Percentiles rank a stretch among this genome's conserved stretches.
phyloP scores from a whole-genome alignment of 164 flowering plant genomes.

The Tinospora cordifolia region DNA sequence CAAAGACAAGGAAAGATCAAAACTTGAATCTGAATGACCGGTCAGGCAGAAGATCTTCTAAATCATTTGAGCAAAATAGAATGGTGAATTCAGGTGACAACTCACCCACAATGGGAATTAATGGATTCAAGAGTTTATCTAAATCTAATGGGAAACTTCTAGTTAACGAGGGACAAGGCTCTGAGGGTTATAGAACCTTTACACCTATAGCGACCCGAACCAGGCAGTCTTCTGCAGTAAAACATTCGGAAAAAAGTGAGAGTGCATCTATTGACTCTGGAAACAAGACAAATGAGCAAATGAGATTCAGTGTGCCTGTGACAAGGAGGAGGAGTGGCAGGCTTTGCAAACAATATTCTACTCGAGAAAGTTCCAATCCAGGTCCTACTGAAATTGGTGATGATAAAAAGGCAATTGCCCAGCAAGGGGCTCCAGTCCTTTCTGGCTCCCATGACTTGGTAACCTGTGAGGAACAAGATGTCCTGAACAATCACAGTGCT shows the following conservation, averaged over 20 bases:
- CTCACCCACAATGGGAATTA: conserved; percentile 10
- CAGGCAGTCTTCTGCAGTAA: conserved; percentile 27
- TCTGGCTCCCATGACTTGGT: conserved; percentile 5
- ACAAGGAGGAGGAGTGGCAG: conserved; percentile 12
- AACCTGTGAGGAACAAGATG: conserved; percentile 4
- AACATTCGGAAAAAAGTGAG: conserved; percentile 12
- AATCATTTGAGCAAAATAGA: conserved; percentile 15
- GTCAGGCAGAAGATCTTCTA: conserved; percentile 10
- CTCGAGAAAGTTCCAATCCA: conserved; percentile 7
- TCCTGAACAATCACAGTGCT: conserved; percentile 25
- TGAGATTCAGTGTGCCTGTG: conserved; percentile 6
- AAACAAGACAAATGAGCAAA: conserved; percentile 11
- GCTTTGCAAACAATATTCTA: conserved; percentile 3
- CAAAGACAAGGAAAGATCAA: conserved; percentile 13
- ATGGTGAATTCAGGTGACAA: background rate
- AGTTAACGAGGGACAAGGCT: conserved; percentile 13
- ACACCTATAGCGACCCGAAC: conserved; percentile 47
- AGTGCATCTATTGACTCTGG: conserved; percentile 8
- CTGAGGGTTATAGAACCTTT: conserved; percentile 18
- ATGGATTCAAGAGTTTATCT: conserved; percentile 6
- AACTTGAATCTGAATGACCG: conserved; percentile 10
- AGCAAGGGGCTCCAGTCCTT: conserved; percentile 12
- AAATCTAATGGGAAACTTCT: conserved; percentile 8
- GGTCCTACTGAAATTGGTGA: conserved; percentile 9
- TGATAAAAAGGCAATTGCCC: conserved; percentile 12